A percentile compares a stretch with the other conserved stretches of the same genome.
Conservation (phyloP, 2,329 filamentous ascomycete species). For the Shiraia sp. region DNA sequence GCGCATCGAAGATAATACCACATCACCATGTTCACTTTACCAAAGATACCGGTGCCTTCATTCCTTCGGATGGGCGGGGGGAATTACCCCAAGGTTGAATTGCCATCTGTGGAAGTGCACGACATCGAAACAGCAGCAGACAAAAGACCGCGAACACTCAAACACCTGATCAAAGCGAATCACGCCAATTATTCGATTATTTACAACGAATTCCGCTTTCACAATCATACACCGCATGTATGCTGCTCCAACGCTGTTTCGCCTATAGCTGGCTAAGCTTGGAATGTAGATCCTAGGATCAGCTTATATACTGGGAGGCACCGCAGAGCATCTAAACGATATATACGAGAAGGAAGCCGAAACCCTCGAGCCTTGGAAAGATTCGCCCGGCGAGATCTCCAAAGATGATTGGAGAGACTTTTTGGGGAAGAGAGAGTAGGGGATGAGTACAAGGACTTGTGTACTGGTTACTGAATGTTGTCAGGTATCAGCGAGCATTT, state of each 20-base stretch:
- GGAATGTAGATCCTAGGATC: slow-evolving; percentile 69
- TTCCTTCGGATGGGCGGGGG: slow-evolving; percentile 21
- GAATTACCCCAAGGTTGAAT: slow-evolving; percentile 42
- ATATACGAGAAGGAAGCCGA: slow-evolving; percentile 80
- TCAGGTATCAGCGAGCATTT: slow-evolving; percentile 81
- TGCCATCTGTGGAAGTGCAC: slow-evolving; percentile 74
- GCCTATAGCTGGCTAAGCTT: slow-evolving; percentile 36
- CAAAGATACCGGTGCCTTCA: slow-evolving; percentile 23
- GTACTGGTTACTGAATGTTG: slow-evolving; percentile 11
- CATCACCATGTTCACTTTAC: slow-evolving; percentile 28
- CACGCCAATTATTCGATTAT: slow-evolving; percentile 87
- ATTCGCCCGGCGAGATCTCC: slow-evolving; percentile 82
- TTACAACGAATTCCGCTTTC: slow-evolving; percentile 72
- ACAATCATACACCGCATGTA: slow-evolving; percentile 83
- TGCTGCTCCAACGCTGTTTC: slow-evolving; percentile 29
- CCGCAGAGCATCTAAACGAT: slow-evolving; percentile 70
- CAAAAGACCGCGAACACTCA: slow-evolving; percentile 79
- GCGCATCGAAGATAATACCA: slow-evolving; percentile 10
- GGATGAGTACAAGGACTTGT: slow-evolving; percentile 1
- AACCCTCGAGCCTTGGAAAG: slow-evolving; percentile 75
- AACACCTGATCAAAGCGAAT: slow-evolving; percentile 88
- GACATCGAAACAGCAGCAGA: slow-evolving; percentile 79
- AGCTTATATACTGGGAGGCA: slow-evolving; percentile 82
- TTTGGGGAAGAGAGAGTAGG: slow-evolving; percentile 71
- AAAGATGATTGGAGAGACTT: slow-evolving; percentile 85